These are phyloP conservation scores for Gonapodya sp. DNA, from an alignment of 192 early-diverging fungal species.

Conservation along the genomic window DNA sequence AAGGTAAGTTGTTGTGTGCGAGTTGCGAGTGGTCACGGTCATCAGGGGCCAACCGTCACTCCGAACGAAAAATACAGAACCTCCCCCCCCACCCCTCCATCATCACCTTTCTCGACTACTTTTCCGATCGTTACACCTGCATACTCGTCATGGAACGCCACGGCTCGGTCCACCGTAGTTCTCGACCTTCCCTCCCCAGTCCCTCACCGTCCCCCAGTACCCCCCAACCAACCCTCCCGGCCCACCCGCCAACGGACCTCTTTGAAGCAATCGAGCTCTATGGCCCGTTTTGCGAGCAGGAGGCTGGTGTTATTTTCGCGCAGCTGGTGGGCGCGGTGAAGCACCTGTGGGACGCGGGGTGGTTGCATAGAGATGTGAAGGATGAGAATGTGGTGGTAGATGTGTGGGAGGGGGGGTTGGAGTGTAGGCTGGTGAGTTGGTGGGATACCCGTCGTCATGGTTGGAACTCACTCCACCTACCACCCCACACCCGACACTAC, in stretches of 20 bases:
- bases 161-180: background rate
- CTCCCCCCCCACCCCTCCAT: background rate
- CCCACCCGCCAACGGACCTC: slow-evolving; percentile 3
- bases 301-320: background rate
- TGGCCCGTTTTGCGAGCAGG: slow-evolving; percentile 8
- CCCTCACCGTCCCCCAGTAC: background rate
- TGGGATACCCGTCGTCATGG: background rate
- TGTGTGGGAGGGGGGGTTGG: background rate
- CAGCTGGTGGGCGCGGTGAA: background rate
- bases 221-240: background rate
- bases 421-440: background rate
- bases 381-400: background rate
- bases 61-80: too few relatives aligned
- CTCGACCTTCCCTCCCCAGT: background rate
- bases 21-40: background rate
- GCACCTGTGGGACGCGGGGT: background rate
- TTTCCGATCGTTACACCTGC: background rate
- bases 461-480: background rate
- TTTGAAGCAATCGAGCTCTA: slow-evolving; percentile 7
- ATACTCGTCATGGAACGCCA: background rate
- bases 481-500: background rate
- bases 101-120: background rate
- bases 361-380: background rate
- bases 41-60: too few relatives aligned
- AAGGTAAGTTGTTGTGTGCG: background rate